These are phyloP conservation scores for Artemisia tridentata DNA, from an alignment of 129 eudicot genomes.

Conservation along the genomic window DNA sequence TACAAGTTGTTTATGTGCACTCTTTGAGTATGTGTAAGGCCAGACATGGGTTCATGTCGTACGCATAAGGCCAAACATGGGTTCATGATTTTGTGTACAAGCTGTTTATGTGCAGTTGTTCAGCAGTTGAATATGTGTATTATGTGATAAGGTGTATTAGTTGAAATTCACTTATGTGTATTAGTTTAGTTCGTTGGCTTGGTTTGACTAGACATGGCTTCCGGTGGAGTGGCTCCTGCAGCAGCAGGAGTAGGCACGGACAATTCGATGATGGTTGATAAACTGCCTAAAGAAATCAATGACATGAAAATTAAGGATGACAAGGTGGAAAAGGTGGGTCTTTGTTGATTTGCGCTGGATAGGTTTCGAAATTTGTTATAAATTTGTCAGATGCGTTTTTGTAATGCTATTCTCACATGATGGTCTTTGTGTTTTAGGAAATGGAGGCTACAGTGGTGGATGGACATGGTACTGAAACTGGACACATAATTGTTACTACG, in stretches of 20 bases:
- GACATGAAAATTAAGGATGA: constrained; percentile 64
- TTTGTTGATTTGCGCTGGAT: constrained; percentile 3
- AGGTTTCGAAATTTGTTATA: background rate
- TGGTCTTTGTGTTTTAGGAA: constrained; percentile 33
- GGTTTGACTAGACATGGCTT: constrained; percentile 29
- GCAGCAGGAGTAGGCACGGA: constrained; percentile 32
- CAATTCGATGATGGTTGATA: constrained; percentile 43
- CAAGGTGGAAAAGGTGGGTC: constrained; percentile 53
- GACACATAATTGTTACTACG: constrained; percentile 68
- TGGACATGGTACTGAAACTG: constrained; percentile 72
- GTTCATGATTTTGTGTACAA: too few species aligned
- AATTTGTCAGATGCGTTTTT: background rate
- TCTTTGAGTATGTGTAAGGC: too few species aligned
- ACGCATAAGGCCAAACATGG: too few species aligned
- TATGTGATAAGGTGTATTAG: too few species aligned
- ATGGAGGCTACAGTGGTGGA: constrained; percentile 64
- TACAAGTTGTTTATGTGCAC: too few species aligned
- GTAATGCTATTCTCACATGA: background rate
- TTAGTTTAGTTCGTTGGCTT: constrained; percentile 14
- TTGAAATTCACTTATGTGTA: too few species aligned
- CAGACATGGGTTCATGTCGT: too few species aligned
- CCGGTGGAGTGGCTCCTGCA: constrained; percentile 34
- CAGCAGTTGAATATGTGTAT: too few species aligned
- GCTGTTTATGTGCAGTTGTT: too few species aligned
- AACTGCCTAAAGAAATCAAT: constrained; percentile 55